Evolutionary conservation across 140 eudicot species (phyloP), one percentile per base, ranked within the genome.

Genomic region (Ambrosia hybrid): DNA sequence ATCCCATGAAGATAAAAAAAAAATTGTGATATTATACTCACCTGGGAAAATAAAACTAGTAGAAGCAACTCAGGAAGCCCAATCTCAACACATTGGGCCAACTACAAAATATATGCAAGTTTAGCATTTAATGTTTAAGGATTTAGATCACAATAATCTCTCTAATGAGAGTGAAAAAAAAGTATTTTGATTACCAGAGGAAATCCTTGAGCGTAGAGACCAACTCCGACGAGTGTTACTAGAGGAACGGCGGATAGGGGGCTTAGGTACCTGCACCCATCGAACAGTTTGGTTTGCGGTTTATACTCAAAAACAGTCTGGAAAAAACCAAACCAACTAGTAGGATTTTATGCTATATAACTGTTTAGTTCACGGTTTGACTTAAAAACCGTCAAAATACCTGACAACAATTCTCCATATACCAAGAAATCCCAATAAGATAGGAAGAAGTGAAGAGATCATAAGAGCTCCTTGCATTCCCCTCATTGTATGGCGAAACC

Each of bases 231-330:
- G 3, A 94, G 95, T 12, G 87, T 77, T 43, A 94, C 87, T 26
- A 88, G 79, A 75, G 97, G 97, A 81, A 86, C 91, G 14, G 97
- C 97, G 46, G 97, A 87, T 65, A 94, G 89, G 43, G 99, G 99
- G 77, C 91, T 86, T 68, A 94, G 55, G 73, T 88, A 81, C 87
- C 99, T 94, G 66, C 56, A 79, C 13, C 12, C 3, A 49, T 57
- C 38, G 0, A 39, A 64, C 14, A 73, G 10, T 53, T 8, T 43
- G 48, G 48, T 43, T 43, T 43, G 9, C 48, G 5, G 48, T 6
- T 43, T 43, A 43, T 43, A 43, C 63, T n/a, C 16, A 15, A 36
- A 17, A 36, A 39, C 46, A 51, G 71, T 61, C 9, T 4, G 12
- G 8, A 41, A 1, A 41, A 41, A 5, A 41, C 9, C 46, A 39